phyloP scores from a whole-genome alignment of 257 asterid genomes.

The Jaltomata sinuosa region DNA sequence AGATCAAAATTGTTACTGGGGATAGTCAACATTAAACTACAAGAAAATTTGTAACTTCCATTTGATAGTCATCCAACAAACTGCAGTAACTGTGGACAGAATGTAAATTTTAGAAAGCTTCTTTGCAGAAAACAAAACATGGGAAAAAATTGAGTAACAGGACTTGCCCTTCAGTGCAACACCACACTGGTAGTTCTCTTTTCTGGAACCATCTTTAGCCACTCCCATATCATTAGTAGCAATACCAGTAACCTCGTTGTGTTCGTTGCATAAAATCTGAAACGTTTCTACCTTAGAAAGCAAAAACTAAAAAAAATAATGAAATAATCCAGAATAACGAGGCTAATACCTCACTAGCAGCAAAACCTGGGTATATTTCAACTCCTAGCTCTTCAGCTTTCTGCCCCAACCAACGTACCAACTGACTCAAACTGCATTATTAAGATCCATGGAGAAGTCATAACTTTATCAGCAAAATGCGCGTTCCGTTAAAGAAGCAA shows the following conservation, averaged over 20 bases:
- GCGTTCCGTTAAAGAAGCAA: neutral
- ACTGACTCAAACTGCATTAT: conserved; percentile 77
- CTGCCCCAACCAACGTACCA: conserved; percentile 86
- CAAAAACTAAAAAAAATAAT: conserved; percentile 2
- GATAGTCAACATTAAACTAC: neutral
- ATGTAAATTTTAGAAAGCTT: neutral
- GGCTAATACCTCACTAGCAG: conserved; percentile 85
- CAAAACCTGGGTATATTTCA: conserved; percentile 97
- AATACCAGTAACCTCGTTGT: conserved; percentile 70
- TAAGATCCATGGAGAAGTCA: conserved; percentile 7
- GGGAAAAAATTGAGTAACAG: neutral
- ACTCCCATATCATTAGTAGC: conserved; percentile 99
- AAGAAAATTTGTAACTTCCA: neutral
- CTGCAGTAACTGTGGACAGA: neutral
- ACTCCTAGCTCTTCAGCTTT: conserved; percentile 98
- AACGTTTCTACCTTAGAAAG: neutral
- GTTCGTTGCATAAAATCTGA: conserved; percentile 62
- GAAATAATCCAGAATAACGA: neutral
- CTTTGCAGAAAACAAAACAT: neutral
- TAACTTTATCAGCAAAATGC: neutral
- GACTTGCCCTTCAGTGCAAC: conserved; percentile 84
- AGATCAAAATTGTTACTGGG: neutral
- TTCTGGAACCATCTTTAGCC: conserved; percentile 77
- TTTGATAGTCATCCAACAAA: neutral
- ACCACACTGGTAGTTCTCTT: conserved; percentile 81